Percentiles rank a stretch among this genome's conserved stretches.
These are phyloP conservation scores for Cytospora leucostoma DNA, from an alignment of 2,329 filamentous ascomycete species.

Conservation along the genomic window DNA sequence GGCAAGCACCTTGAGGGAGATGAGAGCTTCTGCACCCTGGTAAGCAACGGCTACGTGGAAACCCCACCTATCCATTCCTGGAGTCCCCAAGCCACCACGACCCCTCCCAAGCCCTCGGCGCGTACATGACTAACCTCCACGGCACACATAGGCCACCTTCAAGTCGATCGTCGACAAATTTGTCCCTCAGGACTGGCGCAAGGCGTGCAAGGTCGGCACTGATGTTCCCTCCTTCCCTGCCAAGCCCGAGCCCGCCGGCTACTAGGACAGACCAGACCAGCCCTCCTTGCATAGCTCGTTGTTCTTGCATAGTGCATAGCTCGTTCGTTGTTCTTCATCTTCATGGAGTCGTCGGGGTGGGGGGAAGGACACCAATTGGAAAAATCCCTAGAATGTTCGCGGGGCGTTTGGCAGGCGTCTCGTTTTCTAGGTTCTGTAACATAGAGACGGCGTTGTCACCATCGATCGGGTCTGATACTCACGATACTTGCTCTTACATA, in stretches of 20 bases:
- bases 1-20: slow-evolving; percentile 88
- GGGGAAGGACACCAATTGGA: no score
- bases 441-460: background rate
- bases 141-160: slow-evolving; percentile 69
- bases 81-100: background rate
- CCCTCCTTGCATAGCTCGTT: background rate
- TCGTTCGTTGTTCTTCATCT: no score
- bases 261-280: slow-evolving; percentile 35
- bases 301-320: background rate
- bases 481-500: no score
- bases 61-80: background rate
- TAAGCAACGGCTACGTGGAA: slow-evolving; percentile 43
- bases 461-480: no score
- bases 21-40: slow-evolving; percentile 86
- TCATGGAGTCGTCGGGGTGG: no score
- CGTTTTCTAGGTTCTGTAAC: background rate
- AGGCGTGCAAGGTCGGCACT: slow-evolving; percentile 50
- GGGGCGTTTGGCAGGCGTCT: background rate
- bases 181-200: slow-evolving; percentile 76
- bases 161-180: slow-evolving; percentile 90
- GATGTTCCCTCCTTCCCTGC: slow-evolving; percentile 47
- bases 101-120: background rate
- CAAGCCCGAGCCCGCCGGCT: slow-evolving; percentile 56
- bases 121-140: slow-evolving; percentile 16
- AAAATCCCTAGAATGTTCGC: no score